Evolutionary conservation across 495 filamentous ascomycete genomes (phyloP).

Genomic region (Aspergillus coremiiformis): DNA sequence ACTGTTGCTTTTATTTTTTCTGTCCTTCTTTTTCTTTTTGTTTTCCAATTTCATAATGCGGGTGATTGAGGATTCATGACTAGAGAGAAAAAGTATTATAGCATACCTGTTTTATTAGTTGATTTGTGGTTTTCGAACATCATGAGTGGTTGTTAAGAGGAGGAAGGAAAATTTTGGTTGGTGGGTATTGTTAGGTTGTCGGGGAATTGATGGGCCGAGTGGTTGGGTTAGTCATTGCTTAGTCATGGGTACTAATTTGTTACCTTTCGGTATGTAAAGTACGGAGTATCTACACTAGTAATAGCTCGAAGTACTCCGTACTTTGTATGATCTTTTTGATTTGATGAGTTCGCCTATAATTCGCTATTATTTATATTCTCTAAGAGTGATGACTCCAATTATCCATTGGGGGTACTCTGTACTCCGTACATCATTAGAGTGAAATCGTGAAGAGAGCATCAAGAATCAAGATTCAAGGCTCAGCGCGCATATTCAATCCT

Average conservation of each 20-base stretch:
- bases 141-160: neutral
- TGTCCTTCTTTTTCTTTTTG: too few species aligned
- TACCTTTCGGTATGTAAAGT: too few species aligned
- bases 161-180: conserved; percentile 2
- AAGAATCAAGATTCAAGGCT: too few species aligned
- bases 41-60: too few species aligned
- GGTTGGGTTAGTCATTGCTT: neutral
- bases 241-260: too few species aligned
- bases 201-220: conserved; percentile 1
- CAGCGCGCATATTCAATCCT: too few species aligned
- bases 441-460: too few species aligned
- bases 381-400: neutral
- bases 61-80: too few species aligned
- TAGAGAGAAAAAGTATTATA: neutral
- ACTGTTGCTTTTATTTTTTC: neutral
- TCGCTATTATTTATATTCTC: neutral
- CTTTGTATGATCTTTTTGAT: too few species aligned
- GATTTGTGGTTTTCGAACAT: neutral
- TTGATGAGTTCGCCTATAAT: neutral
- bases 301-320: too few species aligned
- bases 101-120: neutral
- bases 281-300: neutral
- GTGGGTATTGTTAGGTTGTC: neutral
- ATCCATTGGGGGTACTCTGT: neutral
- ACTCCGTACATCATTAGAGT: too few species aligned